A percentile compares a stretch with the other conserved stretches of the same genome.
Conservation (phyloP, 495 filamentous ascomycete species). For the Penicillium antarcticum region DNA sequence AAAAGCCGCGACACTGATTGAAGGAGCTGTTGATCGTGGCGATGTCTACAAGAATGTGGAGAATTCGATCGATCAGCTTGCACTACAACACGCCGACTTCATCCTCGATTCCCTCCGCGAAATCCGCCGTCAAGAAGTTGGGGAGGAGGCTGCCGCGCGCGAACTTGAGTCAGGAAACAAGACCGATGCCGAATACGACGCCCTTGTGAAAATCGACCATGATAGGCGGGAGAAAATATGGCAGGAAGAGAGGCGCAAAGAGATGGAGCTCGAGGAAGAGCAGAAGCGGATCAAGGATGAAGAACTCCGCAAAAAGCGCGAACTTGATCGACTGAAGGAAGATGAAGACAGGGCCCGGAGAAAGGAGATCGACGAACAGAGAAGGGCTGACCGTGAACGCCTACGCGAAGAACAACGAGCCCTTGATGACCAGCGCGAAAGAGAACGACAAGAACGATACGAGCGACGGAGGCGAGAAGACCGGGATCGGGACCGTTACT, state of each 20-base stretch:
- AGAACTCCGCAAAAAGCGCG: constrained; percentile 61
- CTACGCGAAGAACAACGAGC: constrained; percentile 48
- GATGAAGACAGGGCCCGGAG: constrained; percentile 54
- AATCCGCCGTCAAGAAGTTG: constrained; percentile 69
- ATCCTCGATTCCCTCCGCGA: constrained; percentile 68
- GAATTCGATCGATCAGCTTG: constrained; percentile 61
- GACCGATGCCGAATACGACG: constrained; percentile 78
- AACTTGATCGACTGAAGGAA: constrained; percentile 57
- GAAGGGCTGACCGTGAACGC: constrained; percentile 55
- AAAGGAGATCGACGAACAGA: constrained; percentile 49
- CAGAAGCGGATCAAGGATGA: constrained; percentile 61
- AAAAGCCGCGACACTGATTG: constrained; percentile 79
- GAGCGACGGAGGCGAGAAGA: constrained; percentile 46
- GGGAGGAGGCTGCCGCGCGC: constrained; percentile 63
- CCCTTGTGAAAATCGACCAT: constrained; percentile 62
- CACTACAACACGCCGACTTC: constrained; percentile 58
- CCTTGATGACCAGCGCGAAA: constrained; percentile 50
- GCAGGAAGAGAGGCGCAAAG: constrained; percentile 60
- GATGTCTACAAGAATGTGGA: constrained; percentile 77
- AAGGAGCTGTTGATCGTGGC: constrained; percentile 79
- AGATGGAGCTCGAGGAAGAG: constrained; percentile 63
- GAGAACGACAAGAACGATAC: constrained; percentile 52
- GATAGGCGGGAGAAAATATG: constrained; percentile 62
- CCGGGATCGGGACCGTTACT: constrained; percentile 41
- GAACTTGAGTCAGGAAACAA: constrained; percentile 71